Evolutionary conservation across 1,284 basidiomycete genomes (phyloP).

Genomic region (Moniliella sp.): DNA sequence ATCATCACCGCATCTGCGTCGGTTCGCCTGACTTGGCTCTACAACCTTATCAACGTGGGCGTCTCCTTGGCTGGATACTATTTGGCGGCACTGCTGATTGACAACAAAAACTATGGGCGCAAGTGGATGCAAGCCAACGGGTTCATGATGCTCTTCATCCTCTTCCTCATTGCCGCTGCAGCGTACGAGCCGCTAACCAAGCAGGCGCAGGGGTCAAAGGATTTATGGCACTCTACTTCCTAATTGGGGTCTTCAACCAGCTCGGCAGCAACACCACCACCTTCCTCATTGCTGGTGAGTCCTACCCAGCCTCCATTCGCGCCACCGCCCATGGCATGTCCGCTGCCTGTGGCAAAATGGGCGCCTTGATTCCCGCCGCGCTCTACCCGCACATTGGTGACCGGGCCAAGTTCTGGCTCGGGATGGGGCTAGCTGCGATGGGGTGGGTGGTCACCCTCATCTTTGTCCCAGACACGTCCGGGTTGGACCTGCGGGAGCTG

Average conservation of each 20-base stretch:
- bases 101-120: conserved; percentile 39
- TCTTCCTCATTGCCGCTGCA: conserved; percentile 36
- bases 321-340: conserved; percentile 35
- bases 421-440: conserved; percentile 40
- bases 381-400: conserved; percentile 34
- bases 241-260: conserved; percentile 40
- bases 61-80: conserved; percentile 40
- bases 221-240: conserved; percentile 40
- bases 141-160: conserved; percentile 37
- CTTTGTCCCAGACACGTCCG: conserved; percentile 41
- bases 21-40: conserved; percentile 39
- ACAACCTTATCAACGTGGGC: conserved; percentile 39
- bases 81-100: conserved; percentile 40
- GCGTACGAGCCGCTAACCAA: conserved; percentile 33
- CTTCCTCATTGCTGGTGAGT: conserved; percentile 34
- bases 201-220: conserved; percentile 26
- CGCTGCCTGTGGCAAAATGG: conserved; percentile 34
- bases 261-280: conserved; percentile 39
- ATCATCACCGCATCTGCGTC: conserved; percentile 36
- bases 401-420: conserved; percentile 40
- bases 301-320: conserved; percentile 34
- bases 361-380: conserved; percentile 33
- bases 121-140: conserved; percentile 40
- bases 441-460: conserved; percentile 37
- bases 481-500: conserved; percentile 41